These are phyloP conservation scores for Croton setiger DNA, from an alignment of 441 rosid genomes.

Conservation along the genomic window DNA sequence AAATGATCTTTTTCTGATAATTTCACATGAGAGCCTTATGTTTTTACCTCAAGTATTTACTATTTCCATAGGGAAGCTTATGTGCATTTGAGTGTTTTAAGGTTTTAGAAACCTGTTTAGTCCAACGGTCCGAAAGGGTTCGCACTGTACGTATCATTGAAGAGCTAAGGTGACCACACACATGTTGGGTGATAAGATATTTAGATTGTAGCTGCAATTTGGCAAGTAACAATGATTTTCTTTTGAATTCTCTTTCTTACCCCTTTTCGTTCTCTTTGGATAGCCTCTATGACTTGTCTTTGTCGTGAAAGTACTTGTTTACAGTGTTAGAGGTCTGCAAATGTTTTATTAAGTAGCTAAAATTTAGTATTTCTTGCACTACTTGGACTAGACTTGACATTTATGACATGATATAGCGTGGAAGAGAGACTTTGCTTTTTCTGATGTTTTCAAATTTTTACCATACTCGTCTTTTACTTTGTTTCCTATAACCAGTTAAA, in stretches of 20 bases:
- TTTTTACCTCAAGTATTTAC: background rate
- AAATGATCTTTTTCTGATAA: background rate
- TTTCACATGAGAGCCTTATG: background rate
- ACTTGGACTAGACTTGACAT: background rate
- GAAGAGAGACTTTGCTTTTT: background rate
- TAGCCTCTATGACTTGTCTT: background rate
- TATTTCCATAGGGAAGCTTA: background rate
- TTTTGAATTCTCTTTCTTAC: background rate
- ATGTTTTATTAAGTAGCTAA: background rate
- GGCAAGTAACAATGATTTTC: conserved; percentile 11
- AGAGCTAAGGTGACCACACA: conserved; percentile 1
- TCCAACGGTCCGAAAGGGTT: conserved; percentile 15
- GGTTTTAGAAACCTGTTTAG: background rate
- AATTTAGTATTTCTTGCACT: background rate
- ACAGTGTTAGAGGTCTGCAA: background rate
- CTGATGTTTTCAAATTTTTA: too few species aligned
- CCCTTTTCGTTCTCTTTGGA: background rate
- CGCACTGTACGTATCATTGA: background rate
- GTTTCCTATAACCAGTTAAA: too few species aligned
- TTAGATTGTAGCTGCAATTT: conserved; percentile 10
- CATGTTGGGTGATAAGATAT: background rate
- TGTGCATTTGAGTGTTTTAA: conserved; percentile 1
- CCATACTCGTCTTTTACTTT: too few species aligned
- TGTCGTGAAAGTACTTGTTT: conserved; percentile 1
- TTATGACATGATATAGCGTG: conserved; percentile 9